Base-by-base conservation (phyloP, 192 early-diverging fungal species). In the Coemansia nantahalensis region DNA sequence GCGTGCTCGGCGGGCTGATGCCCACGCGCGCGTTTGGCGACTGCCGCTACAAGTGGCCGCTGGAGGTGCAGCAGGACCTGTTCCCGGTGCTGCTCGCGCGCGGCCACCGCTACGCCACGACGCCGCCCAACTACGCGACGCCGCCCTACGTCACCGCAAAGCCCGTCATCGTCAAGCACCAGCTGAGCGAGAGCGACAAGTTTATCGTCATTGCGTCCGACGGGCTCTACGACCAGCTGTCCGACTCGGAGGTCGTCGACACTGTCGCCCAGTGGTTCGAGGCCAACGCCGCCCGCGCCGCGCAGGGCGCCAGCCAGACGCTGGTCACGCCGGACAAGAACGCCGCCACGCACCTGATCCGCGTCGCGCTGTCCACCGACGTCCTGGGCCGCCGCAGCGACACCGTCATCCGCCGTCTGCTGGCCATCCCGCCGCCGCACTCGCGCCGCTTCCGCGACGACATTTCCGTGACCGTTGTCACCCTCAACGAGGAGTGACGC, bases 141-240 rank as follows among this genome's bases (percentile, higher is more conserved):
- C 87, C 86, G 21, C 85, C 88, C 4, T 90, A 91, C 45, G 75
- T 92, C 13, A 86, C 84, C 19, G 89, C 90, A 2, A 77, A 81
- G 41, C 92, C 92, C 2, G 84, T 85, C 4, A 77, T 90, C 1
- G 65, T 65, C 2, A 61, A 80, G 47, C 84, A 86, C 45, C 62
- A 82, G 48, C 59, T 94, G 8, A 61, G 56, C 40, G 32, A 70
- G 9, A 64, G 78, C 32, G 88, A 90, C 51, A 60, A 71, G 51
- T 92, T 88, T 51, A 54, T 94, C 23, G 83, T 94, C 1, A 60
- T 94, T 47, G 90, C 89, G 3, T 83, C 89, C 0, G 92, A 92
- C 77, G 92, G 92, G 7, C 62, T 94, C 2, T 92, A 88, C 76
- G 90, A 93, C 48, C 67, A 83, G 50, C 49, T 91, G 43, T 81